Evolutionary conservation across 2,329 filamentous ascomycete species (phyloP), one percentile per base, ranked within the genome.

Genomic region (Trichophyton mentagrophytes): DNA sequence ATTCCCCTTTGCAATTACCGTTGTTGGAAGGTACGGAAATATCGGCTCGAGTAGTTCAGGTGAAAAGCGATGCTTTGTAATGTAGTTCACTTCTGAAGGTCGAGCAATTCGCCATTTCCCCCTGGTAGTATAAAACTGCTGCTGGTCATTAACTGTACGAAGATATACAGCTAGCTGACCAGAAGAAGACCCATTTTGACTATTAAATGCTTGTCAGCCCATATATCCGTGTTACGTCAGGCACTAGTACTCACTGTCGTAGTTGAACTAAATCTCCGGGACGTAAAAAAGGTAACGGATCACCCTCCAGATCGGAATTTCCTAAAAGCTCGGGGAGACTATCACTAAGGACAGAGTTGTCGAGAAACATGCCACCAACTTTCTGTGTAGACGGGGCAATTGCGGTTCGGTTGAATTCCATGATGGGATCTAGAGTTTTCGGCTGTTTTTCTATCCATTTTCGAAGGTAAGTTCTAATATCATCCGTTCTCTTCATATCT

Each of bases 1-100:
- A 3, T 61, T 47, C 13, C 66, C 66, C 40, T 69, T 60, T 57
- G 67, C 60, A 4, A 72, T 67, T 13, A 67, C 60, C 0, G 58
- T 46, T 36, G 70, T 67, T 0, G 83, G 83, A 2, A 85, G 71
- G 67, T 80, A 79, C 3, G 78, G 76, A 8, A 79, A 61, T 2
- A 85, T 67, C 1, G 76, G 73, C 11, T 76, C 66, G 2, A 85
- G 64, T 27, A 78, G 64, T 30, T 76, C 69, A 1, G 70, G 71
- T 30, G 77, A 69, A 8, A 80, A 73, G 64, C 80, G 82, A 25
- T 72, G 70, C 56, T 79, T 76, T 9, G 83, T 71, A 8, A 77
- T 73, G 65, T 79, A 83, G 53, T 77, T 74, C 6, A 82, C 68
- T 36, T 71, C 67, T 20, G 65, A 68, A 3, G 74, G 67, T 6